phyloP scores from a whole-genome alignment of 768 basidiomycete genomes.

The Infundibulicybe gibba region DNA sequence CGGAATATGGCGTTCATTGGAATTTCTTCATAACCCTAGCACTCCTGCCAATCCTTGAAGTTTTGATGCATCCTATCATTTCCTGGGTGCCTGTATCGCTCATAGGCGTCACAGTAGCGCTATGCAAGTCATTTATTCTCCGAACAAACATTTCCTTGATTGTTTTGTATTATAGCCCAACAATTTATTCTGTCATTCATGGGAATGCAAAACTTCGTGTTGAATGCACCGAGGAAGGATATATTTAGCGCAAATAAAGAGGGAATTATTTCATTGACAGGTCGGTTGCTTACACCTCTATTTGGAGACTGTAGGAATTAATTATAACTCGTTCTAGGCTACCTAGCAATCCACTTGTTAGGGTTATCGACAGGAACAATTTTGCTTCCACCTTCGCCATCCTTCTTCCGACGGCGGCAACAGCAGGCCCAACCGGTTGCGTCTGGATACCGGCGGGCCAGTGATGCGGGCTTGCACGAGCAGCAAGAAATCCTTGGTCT shows the following conservation, averaged over 20 bases:
- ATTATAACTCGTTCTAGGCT: constrained; percentile 46
- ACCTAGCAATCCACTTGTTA: constrained; percentile 85
- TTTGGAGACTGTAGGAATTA: background rate
- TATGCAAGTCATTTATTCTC: constrained; percentile 34
- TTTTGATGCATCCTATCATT: constrained; percentile 66
- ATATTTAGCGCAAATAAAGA: constrained; percentile 87
- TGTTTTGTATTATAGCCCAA: constrained; percentile 52
- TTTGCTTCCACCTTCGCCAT: constrained; percentile 74
- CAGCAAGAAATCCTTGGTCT: constrained; percentile 15
- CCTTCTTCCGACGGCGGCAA: constrained; percentile 60
- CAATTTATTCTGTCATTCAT: constrained; percentile 57
- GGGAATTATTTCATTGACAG: constrained; percentile 77
- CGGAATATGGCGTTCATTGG: constrained; percentile 97
- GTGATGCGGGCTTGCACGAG: constrained; percentile 4
- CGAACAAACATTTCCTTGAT: background rate
- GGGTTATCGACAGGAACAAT: constrained; percentile 82
- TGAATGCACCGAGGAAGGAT: constrained; percentile 58
- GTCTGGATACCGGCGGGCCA: background rate
- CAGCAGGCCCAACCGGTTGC: constrained; percentile 16
- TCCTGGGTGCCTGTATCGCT: constrained; percentile 51
- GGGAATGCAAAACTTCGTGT: constrained; percentile 59
- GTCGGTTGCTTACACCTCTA: constrained; percentile 29
- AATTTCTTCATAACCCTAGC: constrained; percentile 97
- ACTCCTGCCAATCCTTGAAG: constrained; percentile 69
- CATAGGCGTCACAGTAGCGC: constrained; percentile 57